Percentiles rank a stretch among this genome's conserved stretches.
phyloP scores from a whole-genome alignment of 2,329 filamentous ascomycete genomes.

The Xylariaceae sp. region DNA sequence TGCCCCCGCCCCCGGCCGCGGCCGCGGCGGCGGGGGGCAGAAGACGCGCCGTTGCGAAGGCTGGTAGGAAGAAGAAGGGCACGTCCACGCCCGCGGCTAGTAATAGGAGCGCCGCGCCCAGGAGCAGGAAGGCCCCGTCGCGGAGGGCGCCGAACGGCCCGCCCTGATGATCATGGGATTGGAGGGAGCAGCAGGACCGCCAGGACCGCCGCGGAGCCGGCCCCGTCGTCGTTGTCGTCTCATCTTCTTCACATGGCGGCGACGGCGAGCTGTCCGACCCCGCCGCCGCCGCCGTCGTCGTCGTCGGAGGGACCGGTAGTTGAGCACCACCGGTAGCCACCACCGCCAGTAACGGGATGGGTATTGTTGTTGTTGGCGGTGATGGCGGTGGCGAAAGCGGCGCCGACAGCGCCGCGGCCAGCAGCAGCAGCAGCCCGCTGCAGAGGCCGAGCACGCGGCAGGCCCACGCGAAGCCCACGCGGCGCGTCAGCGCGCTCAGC shows the following conservation, averaged over 20 bases:
- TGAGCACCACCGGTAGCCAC: too few species aligned
- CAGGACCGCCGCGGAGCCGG: neutral
- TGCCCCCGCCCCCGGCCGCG: too few species aligned
- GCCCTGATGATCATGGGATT: neutral
- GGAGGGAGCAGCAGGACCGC: neutral
- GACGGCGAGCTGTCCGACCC: neutral
- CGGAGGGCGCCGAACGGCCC: slow-evolving; percentile 6
- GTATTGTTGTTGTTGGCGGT: too few species aligned
- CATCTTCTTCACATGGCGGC: neutral
- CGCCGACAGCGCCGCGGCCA: neutral
- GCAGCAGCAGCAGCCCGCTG: neutral
- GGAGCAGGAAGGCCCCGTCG: slow-evolving; percentile 18
- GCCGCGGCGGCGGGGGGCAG: slow-evolving; percentile 1
- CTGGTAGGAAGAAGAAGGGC: slow-evolving; percentile 24
- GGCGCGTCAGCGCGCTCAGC: slow-evolving; percentile 31
- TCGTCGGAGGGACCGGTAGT: neutral
- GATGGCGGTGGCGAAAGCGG: too few species aligned
- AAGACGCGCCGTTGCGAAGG: slow-evolving; percentile 6
- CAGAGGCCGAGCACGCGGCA: slow-evolving; percentile 30
- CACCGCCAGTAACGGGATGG: too few species aligned
- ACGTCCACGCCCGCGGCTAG: slow-evolving; percentile 26
- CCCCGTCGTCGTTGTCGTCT: neutral
- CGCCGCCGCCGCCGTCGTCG: neutral
- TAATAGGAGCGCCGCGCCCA: slow-evolving; percentile 15
- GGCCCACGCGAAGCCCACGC: slow-evolving; percentile 43